phyloP scores from a whole-genome alignment of 768 basidiomycete species.

The Candolleomyces aberdarensis region DNA sequence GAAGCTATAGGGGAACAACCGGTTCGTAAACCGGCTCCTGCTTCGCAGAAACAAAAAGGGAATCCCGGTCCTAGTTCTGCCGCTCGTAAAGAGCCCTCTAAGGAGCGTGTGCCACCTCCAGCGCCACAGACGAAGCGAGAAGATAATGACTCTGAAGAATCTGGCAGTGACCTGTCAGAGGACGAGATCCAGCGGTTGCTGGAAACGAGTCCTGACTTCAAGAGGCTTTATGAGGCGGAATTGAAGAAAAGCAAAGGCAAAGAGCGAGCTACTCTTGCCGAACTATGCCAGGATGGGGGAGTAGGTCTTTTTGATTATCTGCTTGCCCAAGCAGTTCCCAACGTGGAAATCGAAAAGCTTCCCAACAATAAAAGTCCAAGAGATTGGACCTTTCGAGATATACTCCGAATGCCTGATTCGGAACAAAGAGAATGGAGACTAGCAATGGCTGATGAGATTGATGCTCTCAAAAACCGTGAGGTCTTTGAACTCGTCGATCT shows the following conservation, averaged over 20 bases:
- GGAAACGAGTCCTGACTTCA: too few species aligned
- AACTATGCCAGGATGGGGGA: conserved; percentile 4
- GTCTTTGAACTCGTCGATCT: conserved; percentile 2
- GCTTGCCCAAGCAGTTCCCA: not conserved
- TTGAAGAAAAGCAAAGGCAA: too few species aligned
- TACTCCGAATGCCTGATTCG: not conserved
- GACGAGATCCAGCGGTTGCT: too few species aligned
- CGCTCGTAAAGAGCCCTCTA: too few species aligned
- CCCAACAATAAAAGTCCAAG: not conserved
- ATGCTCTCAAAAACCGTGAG: conserved; percentile 5
- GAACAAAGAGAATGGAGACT: conserved; percentile 5
- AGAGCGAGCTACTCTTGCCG: not conserved
- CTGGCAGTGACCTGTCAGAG: too few species aligned
- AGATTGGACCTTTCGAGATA: conserved; percentile 3
- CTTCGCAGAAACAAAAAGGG: too few species aligned
- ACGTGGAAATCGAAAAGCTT: too few species aligned
- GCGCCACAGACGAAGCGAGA: too few species aligned
- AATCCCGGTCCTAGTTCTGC: too few species aligned
- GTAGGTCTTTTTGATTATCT: not conserved
- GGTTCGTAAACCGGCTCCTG: not conserved
- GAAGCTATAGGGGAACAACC: not conserved
- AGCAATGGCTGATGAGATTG: conserved; percentile 6
- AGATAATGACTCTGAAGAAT: too few species aligned
- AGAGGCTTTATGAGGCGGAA: too few species aligned
- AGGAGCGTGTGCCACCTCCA: too few species aligned